Base-by-base conservation (phyloP, 129 eudicot genomes). In the Artemisia annua region DNA sequence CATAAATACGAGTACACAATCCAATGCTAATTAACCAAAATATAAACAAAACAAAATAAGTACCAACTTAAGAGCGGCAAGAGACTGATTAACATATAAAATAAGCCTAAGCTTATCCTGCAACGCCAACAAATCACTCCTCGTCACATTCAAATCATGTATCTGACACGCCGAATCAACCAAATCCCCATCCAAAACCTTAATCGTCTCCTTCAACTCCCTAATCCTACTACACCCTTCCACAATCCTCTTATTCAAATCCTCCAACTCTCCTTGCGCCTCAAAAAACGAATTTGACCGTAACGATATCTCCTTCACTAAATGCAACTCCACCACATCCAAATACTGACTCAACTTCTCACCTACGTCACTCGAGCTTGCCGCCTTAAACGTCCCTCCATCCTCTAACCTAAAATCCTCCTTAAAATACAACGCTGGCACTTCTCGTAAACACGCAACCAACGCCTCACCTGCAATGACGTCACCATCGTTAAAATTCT, bases 291-390 rank as follows among this genome's bases (percentile, higher is more conserved):
- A 90, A 70, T 78, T 85, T 17, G 99, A 95, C 74, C 99, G 81
- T 79, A 95, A 14, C 5, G 99, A 91, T 35, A 95, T 95, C 87
- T 95, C 99, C 94, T 82, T 95, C 63, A 95, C 99, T 85, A 95
- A 87, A 82, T 95, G 97, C 70, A 95, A 54, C 75, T 95, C 99
- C 75, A 95, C 99, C 70, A 87, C 87, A 64, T 95, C 99, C 85
- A 95, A 78, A 58, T 95, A 90, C 83, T 90, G 94, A 15, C 91
- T 84, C 57, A 95, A 54, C 81, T 81, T 86, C 83, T 95, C 97
- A 70, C 91, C 96, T 80, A 90, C 50, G 24, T 63, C 86, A 17
- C 83, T 26, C 39, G 96, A 85, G 64, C 97, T 87, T 0, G 98
- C 97, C 0, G 96, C 96, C 70, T 75, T 66, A 18, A 94, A 94